These are phyloP conservation scores for Penicillium sp. DNA, from an alignment of 2,329 filamentous ascomycete species.

Conservation along the genomic window DNA sequence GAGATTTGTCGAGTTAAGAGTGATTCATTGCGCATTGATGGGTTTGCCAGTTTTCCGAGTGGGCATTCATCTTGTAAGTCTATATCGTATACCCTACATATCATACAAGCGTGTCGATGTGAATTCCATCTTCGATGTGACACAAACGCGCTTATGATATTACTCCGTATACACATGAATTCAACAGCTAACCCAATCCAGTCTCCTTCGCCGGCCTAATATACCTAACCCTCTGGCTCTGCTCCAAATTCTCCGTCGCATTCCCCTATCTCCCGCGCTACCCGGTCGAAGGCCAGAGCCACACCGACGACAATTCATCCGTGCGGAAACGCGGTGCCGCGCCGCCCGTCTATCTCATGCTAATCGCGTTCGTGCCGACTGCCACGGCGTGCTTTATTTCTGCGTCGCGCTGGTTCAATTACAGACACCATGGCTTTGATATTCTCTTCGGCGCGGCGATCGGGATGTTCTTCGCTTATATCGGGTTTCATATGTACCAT, in stretches of 20 bases:
- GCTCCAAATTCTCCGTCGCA: constrained; percentile 53
- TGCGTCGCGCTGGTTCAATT: constrained; percentile 84
- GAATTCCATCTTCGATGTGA: neutral
- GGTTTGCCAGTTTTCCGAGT: constrained; percentile 80
- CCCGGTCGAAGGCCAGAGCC: constrained; percentile 24
- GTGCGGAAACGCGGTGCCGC: constrained; percentile 73
- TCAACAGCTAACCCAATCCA: constrained; percentile 21
- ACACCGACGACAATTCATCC: constrained; percentile 36
- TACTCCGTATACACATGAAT: too few relatives aligned
- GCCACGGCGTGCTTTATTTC: constrained; percentile 75
- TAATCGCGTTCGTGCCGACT: constrained; percentile 69
- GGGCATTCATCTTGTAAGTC: constrained; percentile 67
- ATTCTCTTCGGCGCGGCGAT: constrained; percentile 81
- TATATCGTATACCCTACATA: neutral
- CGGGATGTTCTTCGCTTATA: constrained; percentile 66
- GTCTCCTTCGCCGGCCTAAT: constrained; percentile 74
- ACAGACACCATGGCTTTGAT: constrained; percentile 88
- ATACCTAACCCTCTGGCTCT: constrained; percentile 83
- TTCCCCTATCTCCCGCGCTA: constrained; percentile 42
- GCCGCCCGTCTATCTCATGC: constrained; percentile 70
- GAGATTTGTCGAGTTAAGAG: constrained; percentile 67
- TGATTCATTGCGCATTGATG: constrained; percentile 65
- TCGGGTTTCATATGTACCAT: constrained; percentile 83
- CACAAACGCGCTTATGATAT: too few relatives aligned
- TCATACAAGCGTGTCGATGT: neutral